Conservation (phyloP, 495 filamentous ascomycete species). For the Penicillium manginii region DNA sequence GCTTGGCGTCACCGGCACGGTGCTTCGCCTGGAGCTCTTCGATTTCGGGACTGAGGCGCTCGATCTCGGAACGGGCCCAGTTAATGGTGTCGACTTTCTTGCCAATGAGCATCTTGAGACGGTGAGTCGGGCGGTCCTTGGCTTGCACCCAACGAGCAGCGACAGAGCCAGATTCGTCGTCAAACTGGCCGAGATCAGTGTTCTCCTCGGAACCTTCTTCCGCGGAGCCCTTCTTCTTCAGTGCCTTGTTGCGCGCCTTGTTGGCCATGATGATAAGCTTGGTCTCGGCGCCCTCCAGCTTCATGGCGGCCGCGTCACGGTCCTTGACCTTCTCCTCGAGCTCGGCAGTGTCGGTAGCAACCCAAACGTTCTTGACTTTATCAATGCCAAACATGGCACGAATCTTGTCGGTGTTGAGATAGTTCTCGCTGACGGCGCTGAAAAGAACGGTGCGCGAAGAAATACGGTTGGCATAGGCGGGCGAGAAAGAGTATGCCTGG, state of each 20-base stretch:
- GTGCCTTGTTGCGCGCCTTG: slow-evolving; percentile 68
- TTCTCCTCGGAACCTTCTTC: slow-evolving; percentile 47
- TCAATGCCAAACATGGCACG: slow-evolving; percentile 74
- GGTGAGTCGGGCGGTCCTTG: slow-evolving; percentile 86
- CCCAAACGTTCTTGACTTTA: slow-evolving; percentile 84
- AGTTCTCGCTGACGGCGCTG: slow-evolving; percentile 77
- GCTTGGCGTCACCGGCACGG: slow-evolving; percentile 68
- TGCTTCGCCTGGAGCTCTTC: slow-evolving; percentile 76
- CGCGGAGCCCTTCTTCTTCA: slow-evolving; percentile 67
- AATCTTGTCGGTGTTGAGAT: slow-evolving; percentile 72
- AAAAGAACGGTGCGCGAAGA: slow-evolving; percentile 95
- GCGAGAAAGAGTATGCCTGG: slow-evolving; percentile 91
- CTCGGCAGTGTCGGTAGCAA: slow-evolving; percentile 76
- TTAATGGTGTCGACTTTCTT: slow-evolving; percentile 86
- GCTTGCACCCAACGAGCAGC: slow-evolving; percentile 78
- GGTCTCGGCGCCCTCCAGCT: slow-evolving; percentile 87
- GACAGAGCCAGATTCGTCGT: slow-evolving; percentile 71
- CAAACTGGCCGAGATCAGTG: slow-evolving; percentile 52
- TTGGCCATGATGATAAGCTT: slow-evolving; percentile 85
- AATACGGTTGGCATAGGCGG: slow-evolving; percentile 83
- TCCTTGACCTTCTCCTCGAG: slow-evolving; percentile 85
- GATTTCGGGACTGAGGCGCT: slow-evolving; percentile 77
- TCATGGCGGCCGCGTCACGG: slow-evolving; percentile 80
- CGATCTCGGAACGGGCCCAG: slow-evolving; percentile 84
- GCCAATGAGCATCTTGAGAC: slow-evolving; percentile 76